A percentile compares a stretch with the other conserved stretches of the same genome.
Evolutionary conservation across 495 filamentous ascomycete genomes (phyloP).

Genomic region (Pseudevernia furfuracea): DNA sequence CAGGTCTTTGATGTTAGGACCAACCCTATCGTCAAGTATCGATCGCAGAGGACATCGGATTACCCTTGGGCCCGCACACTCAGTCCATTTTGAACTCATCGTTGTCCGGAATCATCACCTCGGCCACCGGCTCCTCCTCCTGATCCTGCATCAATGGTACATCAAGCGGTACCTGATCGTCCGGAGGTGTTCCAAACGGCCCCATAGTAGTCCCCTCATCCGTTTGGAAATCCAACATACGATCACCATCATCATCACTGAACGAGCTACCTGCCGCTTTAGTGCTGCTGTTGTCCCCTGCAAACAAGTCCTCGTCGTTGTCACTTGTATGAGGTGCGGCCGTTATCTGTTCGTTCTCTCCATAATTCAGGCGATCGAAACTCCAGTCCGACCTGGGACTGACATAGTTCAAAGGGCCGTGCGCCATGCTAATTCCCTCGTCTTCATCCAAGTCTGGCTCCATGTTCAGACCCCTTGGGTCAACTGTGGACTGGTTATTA

Average conservation of each 20-base stretch:
- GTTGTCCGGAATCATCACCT: slow-evolving; percentile 37
- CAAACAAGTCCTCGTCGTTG: slow-evolving; percentile 35
- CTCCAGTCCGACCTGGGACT: slow-evolving; percentile 35
- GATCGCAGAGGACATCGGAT: not conserved
- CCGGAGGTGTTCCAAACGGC: slow-evolving; percentile 28
- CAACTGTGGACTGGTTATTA: slow-evolving; percentile 17
- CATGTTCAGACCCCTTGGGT: slow-evolving; percentile 32
- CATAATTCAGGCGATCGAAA: slow-evolving; percentile 20
- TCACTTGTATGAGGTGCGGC: slow-evolving; percentile 24
- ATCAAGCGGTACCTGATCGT: slow-evolving; percentile 33
- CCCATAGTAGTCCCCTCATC: slow-evolving; percentile 26
- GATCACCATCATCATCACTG: slow-evolving; percentile 36
- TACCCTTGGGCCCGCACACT: not conserved
- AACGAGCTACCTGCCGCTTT: slow-evolving; percentile 39
- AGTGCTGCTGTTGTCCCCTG: slow-evolving; percentile 37
- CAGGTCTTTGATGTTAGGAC: not conserved
- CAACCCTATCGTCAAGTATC: not conserved
- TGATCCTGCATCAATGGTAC: slow-evolving; percentile 33
- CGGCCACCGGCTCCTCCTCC: slow-evolving; percentile 41
- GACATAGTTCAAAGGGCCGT: slow-evolving; percentile 27
- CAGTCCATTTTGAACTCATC: slow-evolving; percentile 9
- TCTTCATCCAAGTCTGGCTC: slow-evolving; percentile 29
- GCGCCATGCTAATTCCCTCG: slow-evolving; percentile 23
- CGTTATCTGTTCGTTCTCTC: slow-evolving; percentile 32
- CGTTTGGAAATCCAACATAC: slow-evolving; percentile 30